These are phyloP conservation scores for Casuarina cunninghamiana DNA, from an alignment of 306 rosid genomes.

Conservation along the genomic window DNA sequence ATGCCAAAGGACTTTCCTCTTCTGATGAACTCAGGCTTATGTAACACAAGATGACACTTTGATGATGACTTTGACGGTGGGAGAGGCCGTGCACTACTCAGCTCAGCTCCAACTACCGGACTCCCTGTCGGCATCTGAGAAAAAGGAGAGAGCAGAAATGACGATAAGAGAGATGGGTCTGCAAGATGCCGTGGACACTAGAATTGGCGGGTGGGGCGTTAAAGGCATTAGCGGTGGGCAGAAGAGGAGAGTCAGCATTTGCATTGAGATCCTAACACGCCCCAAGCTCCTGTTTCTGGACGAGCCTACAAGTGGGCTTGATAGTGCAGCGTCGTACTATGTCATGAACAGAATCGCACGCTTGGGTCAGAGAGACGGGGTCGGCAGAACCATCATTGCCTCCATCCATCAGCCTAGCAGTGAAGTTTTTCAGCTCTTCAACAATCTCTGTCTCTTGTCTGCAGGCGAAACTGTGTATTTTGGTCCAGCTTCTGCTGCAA, in stretches of 20 bases:
- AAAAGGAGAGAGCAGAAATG: constrained; percentile 40
- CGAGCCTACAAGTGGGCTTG: constrained; percentile 68
- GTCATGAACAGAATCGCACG: constrained; percentile 65
- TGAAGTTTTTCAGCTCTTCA: constrained; percentile 69
- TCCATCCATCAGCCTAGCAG: constrained; percentile 76
- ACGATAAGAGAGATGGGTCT: constrained; percentile 62
- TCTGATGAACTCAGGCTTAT: constrained; percentile 40
- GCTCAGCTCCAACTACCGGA: constrained; percentile 57
- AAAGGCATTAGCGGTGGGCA: constrained; percentile 57
- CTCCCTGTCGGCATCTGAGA: constrained; percentile 39
- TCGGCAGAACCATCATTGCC: constrained; percentile 46
- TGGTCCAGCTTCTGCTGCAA: constrained; percentile 68
- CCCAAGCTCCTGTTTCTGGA: constrained; percentile 58
- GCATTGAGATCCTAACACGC: constrained; percentile 51
- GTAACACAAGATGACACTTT: constrained; percentile 54
- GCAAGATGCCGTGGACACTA: constrained; percentile 45
- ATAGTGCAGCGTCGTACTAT: constrained; percentile 77
- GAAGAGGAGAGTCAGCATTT: constrained; percentile 55
- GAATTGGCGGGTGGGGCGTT: constrained; percentile 45
- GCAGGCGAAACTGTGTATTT: constrained; percentile 61
- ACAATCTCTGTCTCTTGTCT: constrained; percentile 67
- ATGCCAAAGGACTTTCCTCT: not conserved
- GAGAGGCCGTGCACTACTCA: constrained; percentile 53
- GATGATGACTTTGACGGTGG: constrained; percentile 41
- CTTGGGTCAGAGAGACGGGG: constrained; percentile 31